phyloP scores from a whole-genome alignment of 1,139 yeast species.

The Candida tetrigidarum region DNA sequence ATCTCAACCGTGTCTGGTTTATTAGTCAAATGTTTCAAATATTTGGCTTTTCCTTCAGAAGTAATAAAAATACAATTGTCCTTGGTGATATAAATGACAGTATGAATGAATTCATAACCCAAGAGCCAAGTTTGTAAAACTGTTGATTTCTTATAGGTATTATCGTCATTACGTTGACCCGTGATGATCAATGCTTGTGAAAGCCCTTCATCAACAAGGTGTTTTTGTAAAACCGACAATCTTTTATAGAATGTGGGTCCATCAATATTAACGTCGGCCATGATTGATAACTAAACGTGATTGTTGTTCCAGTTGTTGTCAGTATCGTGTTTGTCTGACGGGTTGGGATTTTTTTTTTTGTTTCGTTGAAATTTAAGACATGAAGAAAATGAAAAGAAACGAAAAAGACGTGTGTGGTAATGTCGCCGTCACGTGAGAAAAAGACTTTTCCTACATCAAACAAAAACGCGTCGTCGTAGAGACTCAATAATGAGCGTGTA shows the following conservation, averaged over 20 bases:
- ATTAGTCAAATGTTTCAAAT: conserved; percentile 58
- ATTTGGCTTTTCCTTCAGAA: conserved; percentile 85
- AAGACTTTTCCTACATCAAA: too few relatives aligned
- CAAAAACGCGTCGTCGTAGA: conserved; percentile 2
- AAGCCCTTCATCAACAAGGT: conserved; percentile 45
- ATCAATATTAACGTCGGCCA: conserved; percentile 46
- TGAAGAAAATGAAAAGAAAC: background rate
- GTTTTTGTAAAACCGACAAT: conserved; percentile 44
- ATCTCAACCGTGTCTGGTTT: conserved; percentile 57
- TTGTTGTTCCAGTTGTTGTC: too few relatives aligned
- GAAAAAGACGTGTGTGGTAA: background rate
- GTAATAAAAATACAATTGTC: conserved; percentile 72
- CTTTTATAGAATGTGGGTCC: conserved; percentile 43
- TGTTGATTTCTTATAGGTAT: conserved; percentile 89
- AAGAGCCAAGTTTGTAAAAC: conserved; percentile 90
- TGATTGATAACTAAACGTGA: too few relatives aligned
- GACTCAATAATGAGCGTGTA: background rate
- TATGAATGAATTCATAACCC: conserved; percentile 95
- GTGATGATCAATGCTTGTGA: conserved; percentile 68
- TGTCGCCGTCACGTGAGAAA: conserved; percentile 7
- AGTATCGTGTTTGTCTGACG: conserved; percentile 1
- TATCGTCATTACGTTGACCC: conserved; percentile 85
- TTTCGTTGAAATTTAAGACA: conserved; percentile 1
- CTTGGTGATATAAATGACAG: conserved; percentile 69
- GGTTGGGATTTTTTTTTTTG: background rate